Evolutionary conservation across 1,139 yeast species (phyloP), one percentile per base, ranked within the genome.

Genomic region (Geotrichum histeridarum): DNA sequence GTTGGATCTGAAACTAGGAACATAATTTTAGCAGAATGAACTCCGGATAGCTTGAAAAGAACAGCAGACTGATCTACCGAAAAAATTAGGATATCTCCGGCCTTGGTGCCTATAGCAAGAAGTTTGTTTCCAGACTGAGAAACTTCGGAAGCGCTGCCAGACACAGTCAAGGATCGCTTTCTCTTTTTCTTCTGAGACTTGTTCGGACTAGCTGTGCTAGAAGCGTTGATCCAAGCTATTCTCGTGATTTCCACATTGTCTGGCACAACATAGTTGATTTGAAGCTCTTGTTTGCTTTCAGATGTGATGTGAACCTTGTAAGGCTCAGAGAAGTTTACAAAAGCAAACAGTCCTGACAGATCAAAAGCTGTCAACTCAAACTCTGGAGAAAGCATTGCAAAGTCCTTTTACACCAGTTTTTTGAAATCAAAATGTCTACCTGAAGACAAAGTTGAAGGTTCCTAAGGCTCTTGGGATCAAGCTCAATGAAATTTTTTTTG

Each of bases 11-110:
- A 54, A 1, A 61, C 77, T 58, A 83, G 73, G 62, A 81, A 84
- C 12, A 76, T 72, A 35, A 86, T 77, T 12, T 82, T 75, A 15
- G 77, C 72, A 38, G 79, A 75, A 53, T 75, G 72, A 12, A 81
- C 77, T 11, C 81, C 77, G 8, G 73, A 68, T 42, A 86, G 71
- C 56, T 77, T 83, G 7, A 69, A 71, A 6, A 82, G 66, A 2
- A 85, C 72, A 51, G 80, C 77, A 60, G 83, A 83, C 18, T 80
- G 77, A 43, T 79, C 70, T 2, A 95, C 94, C 0, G 91, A 81
- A 65, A 82, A 89, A 11, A 88, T 66, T 58, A 84, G 70, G 1
- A 85, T 71, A 7, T 79, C 70, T 11, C 96, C 96, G 51, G 78
- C 80, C 51, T 80, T 81, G 58, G 86, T 76, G 47, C 91, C 87